Base-by-base conservation (phyloP, 1,139 yeast species). In the Geotrichum reessii region DNA sequence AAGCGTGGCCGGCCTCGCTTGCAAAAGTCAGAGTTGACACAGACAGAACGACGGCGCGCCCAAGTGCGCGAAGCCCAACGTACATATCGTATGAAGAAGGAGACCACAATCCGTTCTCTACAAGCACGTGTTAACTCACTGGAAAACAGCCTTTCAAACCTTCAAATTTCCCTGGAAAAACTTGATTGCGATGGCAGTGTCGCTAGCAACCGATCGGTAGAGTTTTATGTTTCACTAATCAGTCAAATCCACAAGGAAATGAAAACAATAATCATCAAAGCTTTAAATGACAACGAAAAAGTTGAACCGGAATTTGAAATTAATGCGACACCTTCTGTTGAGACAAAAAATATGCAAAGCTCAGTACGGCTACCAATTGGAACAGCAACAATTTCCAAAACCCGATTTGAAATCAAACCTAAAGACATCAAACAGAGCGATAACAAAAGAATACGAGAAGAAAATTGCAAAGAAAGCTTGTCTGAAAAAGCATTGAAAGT, bases 41-140 rank as follows among this genome's bases (percentile, higher is more conserved):
- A 25, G 28, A 50, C 53, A 7, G 53, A 56, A 50, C 52, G 59
- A 28, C 53, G 59, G 24, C 21, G 59, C 27, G 59, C 59, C 4
- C 59, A 57, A 19, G 59, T 57, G 6, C 53, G 59, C 6, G 56
- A 57, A 25, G 59, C 59, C 1, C 59, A 57, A 52, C 48, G 59
- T 37, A 57, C 59, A 17, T 57, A 57, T 42, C 42, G 59, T 2
- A 22, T 52, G 14, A 50, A 54, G 1, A 57, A 57, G 24, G 59
- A 57, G 27, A 51, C 56, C 4, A 56, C 59, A 17, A 52, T 49
- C 24, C 52, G 46, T 11, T 47, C 52, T 7, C 50, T 57, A 3
- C 59, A 57, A 40, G 17, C 40, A 17, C 50, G 59, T 3, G 56
- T 57, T 4, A 21, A 12, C 21, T 37, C 49, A 9, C 47, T 57